Evolutionary conservation across 352 stramenopile genomes (phyloP).

Genomic region (Phytophthora quininea): DNA sequence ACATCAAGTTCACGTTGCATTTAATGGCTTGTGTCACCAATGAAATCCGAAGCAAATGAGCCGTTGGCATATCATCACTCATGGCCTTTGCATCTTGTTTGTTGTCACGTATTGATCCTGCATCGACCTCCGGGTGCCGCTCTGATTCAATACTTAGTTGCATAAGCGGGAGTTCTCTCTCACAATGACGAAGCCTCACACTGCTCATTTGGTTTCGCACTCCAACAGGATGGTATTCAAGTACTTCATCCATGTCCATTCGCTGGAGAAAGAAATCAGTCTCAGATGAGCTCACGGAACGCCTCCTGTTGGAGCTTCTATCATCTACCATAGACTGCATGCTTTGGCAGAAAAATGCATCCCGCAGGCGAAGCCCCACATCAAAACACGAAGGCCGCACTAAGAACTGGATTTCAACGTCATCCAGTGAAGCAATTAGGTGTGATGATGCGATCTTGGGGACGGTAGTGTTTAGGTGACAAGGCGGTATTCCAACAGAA

Average conservation of each 20-base stretch:
- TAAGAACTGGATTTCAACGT: conserved; percentile 77
- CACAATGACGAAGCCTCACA: conserved; percentile 69
- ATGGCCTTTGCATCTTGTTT: conserved; percentile 8
- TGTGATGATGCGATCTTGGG: conserved; percentile 25
- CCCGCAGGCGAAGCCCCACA: conserved; percentile 67
- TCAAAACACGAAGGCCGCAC: conserved; percentile 72
- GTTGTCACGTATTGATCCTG: conserved; percentile 23
- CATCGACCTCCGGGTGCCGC: conserved; percentile 21
- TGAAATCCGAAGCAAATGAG: conserved; percentile 56
- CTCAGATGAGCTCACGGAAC: conserved; percentile 26
- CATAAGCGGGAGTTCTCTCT: conserved; percentile 71
- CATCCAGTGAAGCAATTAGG: conserved; percentile 58
- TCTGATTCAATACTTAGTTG: conserved; percentile 68
- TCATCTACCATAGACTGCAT: conserved; percentile 21
- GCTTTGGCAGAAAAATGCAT: conserved; percentile 69
- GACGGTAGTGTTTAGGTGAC: conserved; percentile 11
- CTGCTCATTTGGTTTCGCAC: conserved; percentile 76
- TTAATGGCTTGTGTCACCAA: conserved; percentile 85
- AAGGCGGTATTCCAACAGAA: conserved; percentile 13
- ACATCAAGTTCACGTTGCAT: conserved; percentile 79
- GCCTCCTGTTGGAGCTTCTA: conserved; percentile 14
- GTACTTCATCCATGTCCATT: conserved; percentile 76
- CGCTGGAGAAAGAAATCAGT: conserved; percentile 71
- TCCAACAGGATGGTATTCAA: conserved; percentile 64
- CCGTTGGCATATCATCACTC: conserved; percentile 18